Evolutionary conservation across 2,329 filamentous ascomycete species (phyloP), one percentile per base, ranked within the genome.

Genomic region (Helotiales sp.): DNA sequence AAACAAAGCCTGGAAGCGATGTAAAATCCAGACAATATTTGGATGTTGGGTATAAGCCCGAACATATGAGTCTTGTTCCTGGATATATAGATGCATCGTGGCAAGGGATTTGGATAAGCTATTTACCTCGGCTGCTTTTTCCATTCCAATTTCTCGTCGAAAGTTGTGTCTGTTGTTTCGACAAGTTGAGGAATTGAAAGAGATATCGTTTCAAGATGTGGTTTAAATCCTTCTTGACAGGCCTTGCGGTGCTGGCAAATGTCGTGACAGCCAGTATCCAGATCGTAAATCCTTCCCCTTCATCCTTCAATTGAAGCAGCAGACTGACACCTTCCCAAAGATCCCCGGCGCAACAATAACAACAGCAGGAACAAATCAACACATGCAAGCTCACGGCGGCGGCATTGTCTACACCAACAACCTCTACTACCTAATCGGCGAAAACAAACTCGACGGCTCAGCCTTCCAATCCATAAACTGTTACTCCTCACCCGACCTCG

Each of bases 341-440:
- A 48, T 71, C 15, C 62, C 69, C 7, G 69, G 69, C 5, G 66
- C 69, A 55, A 70, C 69, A 15, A 63, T 64, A 44, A 71, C 69
- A 1, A 61, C 67, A 10, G 63, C 63, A 36, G 69, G 68, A 10
- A 64, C 65, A 5, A 76, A 80, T 49, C 76, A 80, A 30, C 83
- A 86, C 62, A 75, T 89, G 2, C 85, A 89, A 74, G 86, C 86
- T 0, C 86, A 89, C 65, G 86, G 86, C 1, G 83, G 81, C 1
- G 85, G 85, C 38, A 76, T 89, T n/a, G 79, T 87, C 66, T 75
- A 82, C 63, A 81, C 82, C 1, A 76, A 78, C 42, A 76, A 74
- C 9, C 81, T 78, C 0, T 90, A 84, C 74, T 90, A 89, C 73
- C 79, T 85, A 73, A 81, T 89, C 31, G 87, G 87, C 15, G 87